Conservation (phyloP, 2,329 filamentous ascomycete species). For the Claviceps purpurea region DNA sequence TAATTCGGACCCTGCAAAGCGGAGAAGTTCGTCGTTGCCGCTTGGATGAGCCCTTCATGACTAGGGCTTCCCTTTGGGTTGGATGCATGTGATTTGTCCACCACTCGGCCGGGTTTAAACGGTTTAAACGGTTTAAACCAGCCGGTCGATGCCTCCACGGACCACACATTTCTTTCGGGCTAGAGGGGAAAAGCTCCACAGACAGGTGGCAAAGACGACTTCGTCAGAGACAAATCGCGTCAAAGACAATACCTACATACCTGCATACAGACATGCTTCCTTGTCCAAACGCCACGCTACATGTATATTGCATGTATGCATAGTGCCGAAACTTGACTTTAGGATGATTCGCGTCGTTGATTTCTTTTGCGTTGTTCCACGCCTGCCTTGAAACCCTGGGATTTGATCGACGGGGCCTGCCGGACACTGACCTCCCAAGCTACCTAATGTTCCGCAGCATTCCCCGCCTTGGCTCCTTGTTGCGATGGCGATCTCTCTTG, state of each 20-base stretch:
- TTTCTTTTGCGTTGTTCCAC: no score
- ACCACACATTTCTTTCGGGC: not conserved
- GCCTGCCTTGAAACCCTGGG: no score
- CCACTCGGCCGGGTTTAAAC: not conserved
- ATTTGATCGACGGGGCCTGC: no score
- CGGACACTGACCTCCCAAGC: no score
- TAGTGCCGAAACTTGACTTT: no score
- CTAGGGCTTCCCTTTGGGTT: not conserved
- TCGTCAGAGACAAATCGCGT: not conserved
- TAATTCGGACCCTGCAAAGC: not conserved
- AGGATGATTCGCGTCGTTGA: no score
- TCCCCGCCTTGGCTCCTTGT: no score
- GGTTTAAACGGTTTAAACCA: not conserved
- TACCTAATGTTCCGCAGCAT: no score
- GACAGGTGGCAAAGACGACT: not conserved
- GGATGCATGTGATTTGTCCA: not conserved
- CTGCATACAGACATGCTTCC: no score
- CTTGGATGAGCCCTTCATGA: not conserved
- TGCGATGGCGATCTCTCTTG: no score
- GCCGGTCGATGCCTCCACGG: not conserved
- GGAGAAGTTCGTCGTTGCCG: not conserved
- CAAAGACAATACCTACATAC: no score
- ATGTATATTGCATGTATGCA: no score
- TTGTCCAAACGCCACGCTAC: not conserved
- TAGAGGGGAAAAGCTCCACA: not conserved